These are phyloP conservation scores for Candida germanica DNA, from an alignment of 805 yeast species.

Conservation along the genomic window DNA sequence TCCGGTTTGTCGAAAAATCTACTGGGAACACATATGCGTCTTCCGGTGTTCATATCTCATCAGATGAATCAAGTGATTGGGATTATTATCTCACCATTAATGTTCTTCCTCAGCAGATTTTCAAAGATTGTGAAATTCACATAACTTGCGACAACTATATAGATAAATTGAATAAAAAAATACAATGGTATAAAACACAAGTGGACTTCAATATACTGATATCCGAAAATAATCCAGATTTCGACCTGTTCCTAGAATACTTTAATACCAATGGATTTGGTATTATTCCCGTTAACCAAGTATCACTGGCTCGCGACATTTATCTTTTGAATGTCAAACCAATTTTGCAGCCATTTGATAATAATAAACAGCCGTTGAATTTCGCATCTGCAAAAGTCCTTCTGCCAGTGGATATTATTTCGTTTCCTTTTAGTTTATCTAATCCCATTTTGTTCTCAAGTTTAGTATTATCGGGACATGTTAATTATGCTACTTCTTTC, in stretches of 20 bases:
- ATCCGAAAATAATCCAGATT: neutral
- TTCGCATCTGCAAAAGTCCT: too few relatives aligned
- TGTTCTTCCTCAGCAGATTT: slow-evolving; percentile 11
- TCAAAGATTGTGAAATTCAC: slow-evolving; percentile 9
- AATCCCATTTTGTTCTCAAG: slow-evolving; percentile 27
- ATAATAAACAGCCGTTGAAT: too few relatives aligned
- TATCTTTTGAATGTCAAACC: too few relatives aligned
- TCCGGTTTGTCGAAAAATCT: too few relatives aligned
- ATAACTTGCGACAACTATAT: slow-evolving; percentile 9
- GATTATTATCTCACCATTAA: slow-evolving; percentile 17
- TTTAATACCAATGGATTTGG: slow-evolving; percentile 23
- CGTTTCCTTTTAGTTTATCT: slow-evolving; percentile 30
- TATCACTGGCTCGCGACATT: too few relatives aligned
- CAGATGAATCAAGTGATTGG: too few relatives aligned
- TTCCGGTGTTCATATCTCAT: too few relatives aligned
- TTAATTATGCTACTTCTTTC: slow-evolving; percentile 20
- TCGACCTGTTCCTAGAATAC: slow-evolving; percentile 10
- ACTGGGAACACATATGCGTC: too few relatives aligned
- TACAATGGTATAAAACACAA: slow-evolving; percentile 15
- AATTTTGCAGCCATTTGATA: too few relatives aligned
- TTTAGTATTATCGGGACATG: slow-evolving; percentile 20
- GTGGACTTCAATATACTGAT: slow-evolving; percentile 9
- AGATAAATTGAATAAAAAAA: slow-evolving; percentile 8
- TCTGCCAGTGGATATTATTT: slow-evolving; percentile 14
- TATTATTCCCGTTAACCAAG: slow-evolving; percentile 19